Base-by-base conservation (phyloP, 2,329 filamentous ascomycete genomes). In the Pestalotiopsis sp. region DNA sequence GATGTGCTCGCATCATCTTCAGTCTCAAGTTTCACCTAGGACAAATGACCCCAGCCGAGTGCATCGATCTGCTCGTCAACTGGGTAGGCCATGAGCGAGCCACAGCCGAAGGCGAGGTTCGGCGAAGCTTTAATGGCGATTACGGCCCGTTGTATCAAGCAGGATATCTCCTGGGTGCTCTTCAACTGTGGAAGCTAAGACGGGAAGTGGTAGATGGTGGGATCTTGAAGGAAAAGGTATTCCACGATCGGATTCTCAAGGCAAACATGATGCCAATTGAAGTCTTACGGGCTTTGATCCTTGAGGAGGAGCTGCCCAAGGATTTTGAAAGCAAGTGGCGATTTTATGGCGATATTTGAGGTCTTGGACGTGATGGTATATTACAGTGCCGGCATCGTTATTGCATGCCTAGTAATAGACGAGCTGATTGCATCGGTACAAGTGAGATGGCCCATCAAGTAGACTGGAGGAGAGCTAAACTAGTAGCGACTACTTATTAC, bases 41-140 rank as follows among this genome's bases (percentile, higher is more conserved):
- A 1, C 74, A 83, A 69, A 83, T 88, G 81, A 81, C 77, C 10
- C 81, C 86, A 1, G 79, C 81, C 68, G 82, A 88, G 71, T 89
- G 86, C 65, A 82, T 90, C 17, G 85, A 89, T 68, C 73, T 88
- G 66, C 79, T 89, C 1, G 86, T 89, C 0, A 75, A 85, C 30
- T 80, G 80, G 74, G 86, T 89, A 0, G 86, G 86, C 0, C 88
- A 90, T 71, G 87, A 90, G 76, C 79, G 85, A 6, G 82, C 84
- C 1, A 89, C 85, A 3, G 88, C 88, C 0, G 87, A 89, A 73
- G 88, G 86, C 1, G 88, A 89, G 74, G 87, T 90, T 0, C 79
- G 87, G 17, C 77, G 88, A 30, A 87, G 84, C 14, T 81, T 89
- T 39, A 83, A 82, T 68, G 86, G 86, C 1, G 82, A 86, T 17